Evolutionary conservation across 768 basidiomycete genomes (phyloP).

Genomic region (Agaricus sinodeliciosus): DNA sequence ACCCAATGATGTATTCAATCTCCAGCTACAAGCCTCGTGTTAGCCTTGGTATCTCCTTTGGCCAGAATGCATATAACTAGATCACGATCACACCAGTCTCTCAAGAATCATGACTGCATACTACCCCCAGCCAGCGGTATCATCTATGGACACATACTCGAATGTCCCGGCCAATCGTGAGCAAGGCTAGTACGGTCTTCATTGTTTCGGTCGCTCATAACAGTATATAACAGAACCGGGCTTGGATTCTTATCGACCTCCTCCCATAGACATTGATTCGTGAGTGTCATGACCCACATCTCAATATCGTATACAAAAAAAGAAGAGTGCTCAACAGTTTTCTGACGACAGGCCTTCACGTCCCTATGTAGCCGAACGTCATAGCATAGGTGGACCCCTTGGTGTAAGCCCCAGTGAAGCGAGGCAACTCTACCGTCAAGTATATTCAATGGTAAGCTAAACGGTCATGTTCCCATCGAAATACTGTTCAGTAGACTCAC

Average conservation of each 20-base stretch:
- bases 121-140: conserved; percentile 34
- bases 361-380: conserved; percentile 44
- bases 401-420: conserved; percentile 59
- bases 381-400: conserved; percentile 20
- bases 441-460: conserved; percentile 50
- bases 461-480: conserved; percentile 1
- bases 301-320: conserved; percentile 3
- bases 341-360: conserved; percentile 41
- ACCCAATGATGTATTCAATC: not conserved
- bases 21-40: not conserved
- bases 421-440: conserved; percentile 55
- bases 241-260: conserved; percentile 56
- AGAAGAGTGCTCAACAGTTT: conserved; percentile 27
- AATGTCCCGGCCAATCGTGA: conserved; percentile 45
- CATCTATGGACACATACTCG: conserved; percentile 37
- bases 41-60: too few relatives aligned
- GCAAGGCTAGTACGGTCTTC: conserved; percentile 18
- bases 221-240: conserved; percentile 46
- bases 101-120: conserved; percentile 25
- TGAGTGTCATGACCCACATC: conserved; percentile 27
- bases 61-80: not conserved
- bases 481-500: not conserved
- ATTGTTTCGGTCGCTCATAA: not conserved
- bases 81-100: not conserved
- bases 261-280: conserved; percentile 51